Base-by-base conservation (phyloP, 1,139 yeast species). In the Kurtzmaniella quercitrusa region DNA sequence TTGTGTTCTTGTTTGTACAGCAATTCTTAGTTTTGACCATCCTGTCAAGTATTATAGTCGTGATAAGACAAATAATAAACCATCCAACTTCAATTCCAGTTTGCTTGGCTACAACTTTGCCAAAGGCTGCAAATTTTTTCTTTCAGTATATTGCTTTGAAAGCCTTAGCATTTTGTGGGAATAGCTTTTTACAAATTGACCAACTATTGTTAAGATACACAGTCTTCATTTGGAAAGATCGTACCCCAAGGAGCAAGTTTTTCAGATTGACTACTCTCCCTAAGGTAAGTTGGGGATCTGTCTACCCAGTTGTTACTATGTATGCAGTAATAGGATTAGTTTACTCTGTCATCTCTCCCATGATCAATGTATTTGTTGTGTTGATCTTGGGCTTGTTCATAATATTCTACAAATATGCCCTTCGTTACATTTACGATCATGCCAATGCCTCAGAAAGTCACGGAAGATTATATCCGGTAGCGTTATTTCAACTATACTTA, bases 21-120 rank as follows among this genome's bases (percentile, higher is more conserved):
- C 80, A 88, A 36, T 90, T 90, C 52, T 61, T 90, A 38, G 94
- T 90, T 36, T 90, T 90, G 2, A 85, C 96, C 0, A 77, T 90
- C 36, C 87, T 94, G 56, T 84, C 95, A 0, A 90, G 96, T 31
- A 66, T 87, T 9, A 79, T 88, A 0, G 81, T 82, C 3, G 76
- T 89, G 0, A 63, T 85, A 38, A 81, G 81, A 48, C 82, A 79
- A 48, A 66, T 85, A 2, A 65, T 88, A 6, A 81, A 80, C 45
- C 81, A 81, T 48, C 96, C 96, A 2, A 77, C 83, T 0, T 79
- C 86, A 1, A 77, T 86, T 8, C 89, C 95, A 1, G 69, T 79
- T 3, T 62, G 87, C 43, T 63, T 88, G 39, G 95, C 95, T 0
- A 70, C 76, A 5, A 86, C 87, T 54, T 65, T 88, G 39, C 95